Evolutionary conservation across 2,329 filamentous ascomycete genomes (phyloP).

Genomic region (Trichoderma pleuroti): DNA sequence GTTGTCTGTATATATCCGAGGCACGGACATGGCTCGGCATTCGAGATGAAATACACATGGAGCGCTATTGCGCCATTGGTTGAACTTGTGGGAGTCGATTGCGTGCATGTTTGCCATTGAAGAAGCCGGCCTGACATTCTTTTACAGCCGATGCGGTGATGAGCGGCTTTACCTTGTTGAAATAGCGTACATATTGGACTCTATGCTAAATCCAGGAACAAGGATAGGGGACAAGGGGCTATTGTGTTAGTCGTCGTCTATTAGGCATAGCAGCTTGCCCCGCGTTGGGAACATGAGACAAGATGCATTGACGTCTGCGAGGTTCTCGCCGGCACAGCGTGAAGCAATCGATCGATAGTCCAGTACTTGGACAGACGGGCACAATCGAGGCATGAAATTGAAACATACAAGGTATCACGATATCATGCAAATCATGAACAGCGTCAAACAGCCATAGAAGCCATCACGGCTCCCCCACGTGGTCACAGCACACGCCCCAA

Average conservation of each 20-base stretch:
- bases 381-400: not conserved
- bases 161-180: not conserved
- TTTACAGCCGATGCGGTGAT: not conserved
- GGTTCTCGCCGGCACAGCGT: not conserved
- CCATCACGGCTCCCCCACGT: conserved; percentile 17
- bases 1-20: conserved; percentile 5
- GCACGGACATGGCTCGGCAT: conserved; percentile 5
- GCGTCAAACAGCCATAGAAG: not conserved
- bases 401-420: not conserved
- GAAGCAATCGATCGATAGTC: not conserved
- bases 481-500: conserved; percentile 12
- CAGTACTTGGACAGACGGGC: not conserved
- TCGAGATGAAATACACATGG: conserved; percentile 3
- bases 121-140: not conserved
- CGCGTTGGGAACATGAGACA: not conserved
- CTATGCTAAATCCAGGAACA: not conserved
- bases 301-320: not conserved
- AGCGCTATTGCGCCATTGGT: conserved; percentile 11
- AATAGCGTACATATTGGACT: not conserved
- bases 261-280: not conserved
- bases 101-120: not conserved
- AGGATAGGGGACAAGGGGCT: not conserved
- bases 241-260: not conserved
- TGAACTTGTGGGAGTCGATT: not conserved
- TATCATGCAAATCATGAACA: not conserved